These are phyloP conservation scores for Sutorius eximius DNA, from an alignment of 1,284 basidiomycete genomes.

Conservation along the genomic window DNA sequence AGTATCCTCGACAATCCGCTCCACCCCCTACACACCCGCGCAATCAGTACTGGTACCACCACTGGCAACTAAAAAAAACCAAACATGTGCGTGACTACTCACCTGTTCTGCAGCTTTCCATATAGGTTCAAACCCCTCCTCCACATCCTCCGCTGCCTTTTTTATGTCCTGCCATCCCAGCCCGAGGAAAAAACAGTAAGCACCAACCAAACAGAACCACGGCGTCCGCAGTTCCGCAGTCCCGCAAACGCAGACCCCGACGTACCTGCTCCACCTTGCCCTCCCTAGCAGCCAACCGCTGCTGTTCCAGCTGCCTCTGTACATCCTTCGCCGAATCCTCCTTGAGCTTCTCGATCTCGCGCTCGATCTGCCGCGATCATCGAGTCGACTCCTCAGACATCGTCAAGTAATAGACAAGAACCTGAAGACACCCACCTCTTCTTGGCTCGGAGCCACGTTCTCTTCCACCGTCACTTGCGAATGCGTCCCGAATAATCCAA, in stretches of 20 bases:
- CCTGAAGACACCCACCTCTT: conserved; percentile 12
- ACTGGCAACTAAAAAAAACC: neutral
- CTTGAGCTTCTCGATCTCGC: conserved; percentile 22
- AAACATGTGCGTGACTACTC: neutral
- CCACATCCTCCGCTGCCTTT: neutral
- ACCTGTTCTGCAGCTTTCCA: conserved; percentile 10
- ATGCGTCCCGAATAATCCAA: neutral
- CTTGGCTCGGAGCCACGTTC: conserved; percentile 4
- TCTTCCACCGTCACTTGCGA: neutral
- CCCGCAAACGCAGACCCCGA: neutral
- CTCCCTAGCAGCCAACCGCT: conserved; percentile 9
- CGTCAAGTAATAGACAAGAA: neutral
- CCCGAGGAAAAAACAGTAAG: neutral
- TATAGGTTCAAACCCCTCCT: neutral
- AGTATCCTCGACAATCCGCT: neutral
- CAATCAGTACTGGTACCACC: neutral
- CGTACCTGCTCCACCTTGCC: conserved; percentile 9
- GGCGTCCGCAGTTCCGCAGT: no score
- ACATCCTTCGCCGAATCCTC: conserved; percentile 24
- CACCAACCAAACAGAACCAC: neutral
- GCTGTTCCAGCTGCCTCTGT: conserved; percentile 21
- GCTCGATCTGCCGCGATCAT: conserved; percentile 19
- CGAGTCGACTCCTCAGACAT: neutral
- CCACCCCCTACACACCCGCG: neutral
- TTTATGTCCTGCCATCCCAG: conserved; percentile 4